A percentile compares a stretch with the other conserved stretches of the same genome.
phyloP scores from a whole-genome alignment of 2,329 filamentous ascomycete genomes.

The Botryotinia narcissicola region DNA sequence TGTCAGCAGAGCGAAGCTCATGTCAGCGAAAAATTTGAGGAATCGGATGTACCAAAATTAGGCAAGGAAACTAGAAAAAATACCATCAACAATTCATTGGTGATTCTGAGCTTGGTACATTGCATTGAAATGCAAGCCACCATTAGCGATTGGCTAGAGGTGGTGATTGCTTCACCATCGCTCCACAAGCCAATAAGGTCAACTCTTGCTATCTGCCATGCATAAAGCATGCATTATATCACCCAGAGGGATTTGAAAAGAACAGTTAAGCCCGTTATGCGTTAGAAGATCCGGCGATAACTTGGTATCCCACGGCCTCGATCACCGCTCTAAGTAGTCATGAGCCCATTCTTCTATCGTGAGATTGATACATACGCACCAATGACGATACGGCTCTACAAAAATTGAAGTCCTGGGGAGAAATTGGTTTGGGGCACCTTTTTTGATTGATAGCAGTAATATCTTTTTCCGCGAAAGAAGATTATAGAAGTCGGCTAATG shows the following conservation, averaged over 20 bases:
- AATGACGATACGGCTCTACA: not conserved
- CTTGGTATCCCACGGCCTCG: not conserved
- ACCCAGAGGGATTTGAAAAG: not conserved
- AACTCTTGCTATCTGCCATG: not conserved
- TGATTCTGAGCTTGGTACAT: not conserved
- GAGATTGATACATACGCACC: not conserved
- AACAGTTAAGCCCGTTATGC: not conserved
- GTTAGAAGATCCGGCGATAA: not conserved
- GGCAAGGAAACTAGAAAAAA: not conserved
- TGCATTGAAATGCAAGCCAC: not conserved
- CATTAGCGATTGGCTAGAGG: not conserved
- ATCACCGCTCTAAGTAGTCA: not conserved
- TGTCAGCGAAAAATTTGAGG: slow-evolving; percentile 6
- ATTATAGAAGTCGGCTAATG: not conserved
- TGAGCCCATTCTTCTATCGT: not conserved
- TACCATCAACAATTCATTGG: not conserved
- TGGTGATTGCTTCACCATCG: not conserved
- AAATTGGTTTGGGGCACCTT: not conserved
- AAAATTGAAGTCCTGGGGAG: not conserved
- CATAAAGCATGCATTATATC: not conserved
- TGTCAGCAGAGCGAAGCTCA: slow-evolving; percentile 13
- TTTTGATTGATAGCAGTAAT: not conserved
- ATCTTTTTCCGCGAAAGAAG: not conserved
- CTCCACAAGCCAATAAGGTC: not conserved
- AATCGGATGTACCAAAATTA: not conserved